Conservation (phyloP, 208 protist genomes). For the Leishmania mexicana region DNA sequence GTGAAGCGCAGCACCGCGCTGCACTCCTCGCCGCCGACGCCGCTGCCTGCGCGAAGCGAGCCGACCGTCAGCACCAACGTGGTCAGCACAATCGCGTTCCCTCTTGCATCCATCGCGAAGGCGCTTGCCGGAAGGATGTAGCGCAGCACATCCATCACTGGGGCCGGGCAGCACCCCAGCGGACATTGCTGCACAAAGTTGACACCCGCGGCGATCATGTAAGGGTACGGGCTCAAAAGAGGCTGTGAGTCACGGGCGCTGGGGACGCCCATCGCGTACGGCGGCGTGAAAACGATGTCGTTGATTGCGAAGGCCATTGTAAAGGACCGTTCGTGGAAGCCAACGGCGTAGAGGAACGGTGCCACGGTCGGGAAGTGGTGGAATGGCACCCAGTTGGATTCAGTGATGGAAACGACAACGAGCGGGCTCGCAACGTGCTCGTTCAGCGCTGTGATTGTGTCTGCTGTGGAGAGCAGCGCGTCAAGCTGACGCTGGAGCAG, state of each 20-base stretch:
- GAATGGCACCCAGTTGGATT: slow-evolving; percentile 43
- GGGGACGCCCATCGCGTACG: slow-evolving; percentile 54
- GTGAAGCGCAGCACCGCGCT: slow-evolving; percentile 60
- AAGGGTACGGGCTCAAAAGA: slow-evolving; percentile 48
- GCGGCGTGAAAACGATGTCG: slow-evolving; percentile 64
- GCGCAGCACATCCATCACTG: slow-evolving; percentile 57
- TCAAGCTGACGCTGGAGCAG: slow-evolving; percentile 60
- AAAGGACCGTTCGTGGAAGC: slow-evolving; percentile 34
- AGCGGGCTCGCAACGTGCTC: slow-evolving; percentile 78
- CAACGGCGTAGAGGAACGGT: slow-evolving; percentile 54
- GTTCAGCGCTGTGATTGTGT: slow-evolving; percentile 45
- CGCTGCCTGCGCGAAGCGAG: slow-evolving; percentile 23
- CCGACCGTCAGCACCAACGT: slow-evolving; percentile 44
- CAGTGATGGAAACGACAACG: slow-evolving; percentile 49
- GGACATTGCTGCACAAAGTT: slow-evolving; percentile 74
- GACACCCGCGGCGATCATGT: slow-evolving; percentile 59
- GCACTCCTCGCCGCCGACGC: slow-evolving; percentile 26
- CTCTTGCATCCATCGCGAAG: slow-evolving; percentile 30
- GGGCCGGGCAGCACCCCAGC: slow-evolving; percentile 54
- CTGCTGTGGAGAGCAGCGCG: slow-evolving; percentile 18
- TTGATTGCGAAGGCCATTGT: slow-evolving; percentile 75
- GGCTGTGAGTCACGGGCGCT: slow-evolving; percentile 29
- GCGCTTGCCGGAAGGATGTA: slow-evolving; percentile 47
- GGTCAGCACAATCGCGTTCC: neutral
- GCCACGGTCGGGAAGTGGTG: slow-evolving; percentile 59